Conservation (phyloP, 441 rosid species). For the Manihot esculenta region DNA sequence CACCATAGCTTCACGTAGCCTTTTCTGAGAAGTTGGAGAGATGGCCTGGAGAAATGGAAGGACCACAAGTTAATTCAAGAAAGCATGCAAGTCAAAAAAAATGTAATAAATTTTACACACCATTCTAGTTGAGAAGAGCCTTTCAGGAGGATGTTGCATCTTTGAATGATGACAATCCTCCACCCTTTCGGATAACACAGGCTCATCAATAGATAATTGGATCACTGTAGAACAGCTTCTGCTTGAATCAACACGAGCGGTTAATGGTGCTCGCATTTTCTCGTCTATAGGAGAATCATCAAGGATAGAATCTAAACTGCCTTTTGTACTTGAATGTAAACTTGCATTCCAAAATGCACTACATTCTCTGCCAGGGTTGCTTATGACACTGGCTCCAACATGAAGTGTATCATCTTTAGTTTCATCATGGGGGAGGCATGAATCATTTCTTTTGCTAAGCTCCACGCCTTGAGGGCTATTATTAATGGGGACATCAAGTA, state of each 20-base stretch:
- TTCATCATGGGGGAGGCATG: slow-evolving; percentile 29
- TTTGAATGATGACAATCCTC: slow-evolving; percentile 29
- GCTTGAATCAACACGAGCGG: slow-evolving; percentile 27
- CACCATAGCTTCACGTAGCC: slow-evolving; percentile 65
- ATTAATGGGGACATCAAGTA: slow-evolving; percentile 14
- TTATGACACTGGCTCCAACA: slow-evolving; percentile 28
- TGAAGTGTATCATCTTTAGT: slow-evolving; percentile 28
- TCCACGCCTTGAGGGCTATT: slow-evolving; percentile 19
- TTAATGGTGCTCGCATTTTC: slow-evolving; percentile 23
- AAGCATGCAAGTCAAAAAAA: slow-evolving; percentile 18
- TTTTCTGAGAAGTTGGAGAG: slow-evolving; percentile 76
- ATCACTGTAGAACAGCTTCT: slow-evolving; percentile 19
- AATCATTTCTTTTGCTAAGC: slow-evolving; percentile 22
- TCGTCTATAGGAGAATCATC: slow-evolving; percentile 25
- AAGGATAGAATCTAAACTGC: slow-evolving; percentile 25
- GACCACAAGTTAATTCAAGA: slow-evolving; percentile 14
- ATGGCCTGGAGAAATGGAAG: slow-evolving; percentile 55
- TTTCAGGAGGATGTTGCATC: slow-evolving; percentile 45
- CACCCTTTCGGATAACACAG: slow-evolving; percentile 22
- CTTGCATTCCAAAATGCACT: slow-evolving; percentile 17
- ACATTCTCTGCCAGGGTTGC: slow-evolving; percentile 27
- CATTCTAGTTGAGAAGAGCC: slow-evolving; percentile 66
- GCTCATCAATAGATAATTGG: slow-evolving; percentile 24
- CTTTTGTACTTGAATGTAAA: slow-evolving; percentile 24
- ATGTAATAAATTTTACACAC: slow-evolving; percentile 33